Evolutionary conservation across 164 flowering plant species (phyloP), one percentile per base, ranked within the genome.

Genomic region (Macadamia integrifolia): DNA sequence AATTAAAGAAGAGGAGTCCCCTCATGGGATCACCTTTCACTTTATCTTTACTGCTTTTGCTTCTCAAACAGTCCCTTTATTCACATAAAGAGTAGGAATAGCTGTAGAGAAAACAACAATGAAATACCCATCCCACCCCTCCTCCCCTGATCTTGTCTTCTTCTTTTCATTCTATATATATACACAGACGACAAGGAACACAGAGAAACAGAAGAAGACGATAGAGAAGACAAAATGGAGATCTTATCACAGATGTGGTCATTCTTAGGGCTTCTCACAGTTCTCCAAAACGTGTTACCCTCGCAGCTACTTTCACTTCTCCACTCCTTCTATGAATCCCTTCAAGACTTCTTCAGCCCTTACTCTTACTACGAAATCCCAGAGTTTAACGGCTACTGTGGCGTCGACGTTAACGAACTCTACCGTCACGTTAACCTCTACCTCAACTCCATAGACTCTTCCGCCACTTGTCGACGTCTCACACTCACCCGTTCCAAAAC

Each of bases 191-290:
- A 46, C 13, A n/a, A 18, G 1, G 42, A 31, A 60, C 29, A 23
- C n/a, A 42, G 55, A 43, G 17, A 62, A n/a, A 42, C 18, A 62
- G 10, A 42, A 18, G 12, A 13, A 44, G 4, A 40, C 40, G 12
- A 23, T 15, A 42, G 6, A 42, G 18, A 13, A 32, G 42, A 35
- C 56, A 58, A 75, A 49, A 85, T 87, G 91, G 91, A 87, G 76
- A 78, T 87, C 35, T 69, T 87, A 63, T 77, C 88, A 8, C 88
- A 87, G 49, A 60, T 87, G 78, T 87, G 91, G 91, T 87, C 91
- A 1, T 69, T 87, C 55, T 55, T 87, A 15, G 91, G 91, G 31
- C 87, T 87, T 11, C 85, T 87, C 35, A 87, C 89, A 0, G 86
- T 87, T 35, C 84, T 87, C 50, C 92, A 87, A 73, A 85, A 85